Evolutionary conservation across 768 basidiomycete species (phyloP).

Genomic region (Fomitopsis serialis): DNA sequence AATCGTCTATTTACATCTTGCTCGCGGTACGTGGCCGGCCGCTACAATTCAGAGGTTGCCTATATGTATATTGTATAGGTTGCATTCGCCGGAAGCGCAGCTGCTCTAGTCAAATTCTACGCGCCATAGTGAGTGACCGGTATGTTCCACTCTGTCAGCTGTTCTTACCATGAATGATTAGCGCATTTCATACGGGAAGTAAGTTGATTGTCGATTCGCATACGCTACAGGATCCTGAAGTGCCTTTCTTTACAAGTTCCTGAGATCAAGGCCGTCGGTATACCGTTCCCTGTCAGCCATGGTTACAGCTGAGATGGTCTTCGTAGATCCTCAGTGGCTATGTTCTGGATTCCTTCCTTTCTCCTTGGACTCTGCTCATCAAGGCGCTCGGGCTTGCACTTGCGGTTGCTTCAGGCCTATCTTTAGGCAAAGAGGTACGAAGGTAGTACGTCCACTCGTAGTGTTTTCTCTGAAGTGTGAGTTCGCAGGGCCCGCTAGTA

Average conservation of each 20-base stretch:
- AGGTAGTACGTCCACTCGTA: background rate
- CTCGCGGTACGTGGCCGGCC: conserved; percentile 47
- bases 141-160: too few relatives aligned
- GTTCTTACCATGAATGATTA: too few relatives aligned
- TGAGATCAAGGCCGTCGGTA: conserved; percentile 69
- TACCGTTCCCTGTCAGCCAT: background rate
- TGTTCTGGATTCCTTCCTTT: conserved; percentile 83
- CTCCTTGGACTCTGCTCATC: conserved; percentile 79
- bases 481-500: conserved; percentile 66
- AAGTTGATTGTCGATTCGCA: conserved; percentile 23
- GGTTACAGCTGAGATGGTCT: background rate
- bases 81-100: conserved; percentile 57
- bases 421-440: conserved; percentile 76
- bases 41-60: background rate
- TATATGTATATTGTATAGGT: conserved; percentile 32
- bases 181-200: conserved; percentile 81
- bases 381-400: conserved; percentile 81
- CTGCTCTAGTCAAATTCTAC: conserved; percentile 56
- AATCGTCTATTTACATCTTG: conserved; percentile 57
- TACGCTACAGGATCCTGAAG: background rate
- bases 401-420: conserved; percentile 80
- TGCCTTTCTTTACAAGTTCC: conserved; percentile 43
- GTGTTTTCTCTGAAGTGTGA: conserved; percentile 2
- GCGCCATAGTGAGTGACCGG: conserved; percentile 57
- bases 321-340: conserved; percentile 74